Conservation (phyloP, 768 basidiomycete genomes). For the Lactarius psammicola region DNA sequence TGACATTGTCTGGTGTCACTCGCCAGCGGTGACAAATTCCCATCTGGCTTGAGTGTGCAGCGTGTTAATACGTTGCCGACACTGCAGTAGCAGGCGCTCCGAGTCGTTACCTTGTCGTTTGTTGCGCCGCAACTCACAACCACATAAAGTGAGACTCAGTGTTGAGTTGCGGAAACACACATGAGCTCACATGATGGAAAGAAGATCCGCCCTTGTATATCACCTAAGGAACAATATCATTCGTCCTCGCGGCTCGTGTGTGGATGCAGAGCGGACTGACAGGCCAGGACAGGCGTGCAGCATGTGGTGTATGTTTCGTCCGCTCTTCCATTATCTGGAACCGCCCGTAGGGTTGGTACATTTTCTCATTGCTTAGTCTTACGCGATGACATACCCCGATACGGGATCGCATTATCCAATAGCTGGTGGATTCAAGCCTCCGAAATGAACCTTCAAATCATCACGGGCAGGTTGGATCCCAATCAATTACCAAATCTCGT, state of each 20-base stretch:
- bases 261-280: neutral
- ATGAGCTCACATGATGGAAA: neutral
- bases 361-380: constrained; percentile 5
- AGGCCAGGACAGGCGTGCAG: neutral
- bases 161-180: neutral
- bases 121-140: neutral
- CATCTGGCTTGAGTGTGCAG: constrained; percentile 5
- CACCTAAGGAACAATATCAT: neutral
- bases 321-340: neutral
- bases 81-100: neutral
- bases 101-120: constrained; percentile 1
- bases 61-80: neutral
- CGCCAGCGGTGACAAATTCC: constrained; percentile 4
- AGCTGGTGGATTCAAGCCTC: neutral
- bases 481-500: constrained; percentile 45
- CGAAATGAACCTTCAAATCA: neutral
- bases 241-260: neutral
- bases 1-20: constrained; percentile 5
- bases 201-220: neutral
- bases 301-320: neutral
- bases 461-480: constrained; percentile 41
- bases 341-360: neutral
- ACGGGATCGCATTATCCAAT: neutral
- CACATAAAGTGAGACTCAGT: neutral
- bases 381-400: neutral